These are phyloP conservation scores for Acephala macrosclerotiorum DNA, from an alignment of 2,329 filamentous ascomycete genomes.

Conservation along the genomic window DNA sequence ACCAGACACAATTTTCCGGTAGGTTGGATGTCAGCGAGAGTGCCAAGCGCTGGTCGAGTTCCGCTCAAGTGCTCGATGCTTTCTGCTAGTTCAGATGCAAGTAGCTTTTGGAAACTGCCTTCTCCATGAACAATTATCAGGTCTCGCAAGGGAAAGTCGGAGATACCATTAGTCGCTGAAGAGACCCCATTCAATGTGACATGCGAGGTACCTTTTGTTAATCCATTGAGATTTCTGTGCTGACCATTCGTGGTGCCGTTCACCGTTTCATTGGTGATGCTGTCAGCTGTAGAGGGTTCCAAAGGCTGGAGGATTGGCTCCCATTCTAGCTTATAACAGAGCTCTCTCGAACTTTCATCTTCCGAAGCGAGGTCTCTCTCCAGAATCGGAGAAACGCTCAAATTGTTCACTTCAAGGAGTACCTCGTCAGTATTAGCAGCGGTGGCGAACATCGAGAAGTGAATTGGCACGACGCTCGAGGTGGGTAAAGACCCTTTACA, in stretches of 20 bases:
- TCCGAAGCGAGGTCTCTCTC: conserved; percentile 45
- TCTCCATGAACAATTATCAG: conserved; percentile 35
- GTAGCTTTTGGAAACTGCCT: conserved; percentile 39
- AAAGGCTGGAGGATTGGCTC: conserved; percentile 45
- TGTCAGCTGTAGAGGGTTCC: conserved; percentile 5
- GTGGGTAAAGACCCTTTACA: conserved; percentile 45
- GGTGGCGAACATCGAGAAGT: conserved; percentile 50
- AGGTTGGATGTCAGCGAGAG: conserved; percentile 42
- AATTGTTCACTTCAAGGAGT: conserved; percentile 47
- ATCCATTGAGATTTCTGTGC: not conserved
- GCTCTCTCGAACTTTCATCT: conserved; percentile 47
- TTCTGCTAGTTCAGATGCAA: conserved; percentile 47
- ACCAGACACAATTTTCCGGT: conserved; percentile 50
- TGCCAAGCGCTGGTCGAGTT: conserved; percentile 44
- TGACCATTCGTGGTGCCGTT: conserved; percentile 18
- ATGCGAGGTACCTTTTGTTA: not conserved
- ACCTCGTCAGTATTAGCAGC: conserved; percentile 42
- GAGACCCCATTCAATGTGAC: not conserved
- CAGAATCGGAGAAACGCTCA: conserved; percentile 51
- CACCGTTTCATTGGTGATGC: conserved; percentile 7
- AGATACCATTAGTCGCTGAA: not conserved
- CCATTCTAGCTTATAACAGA: conserved; percentile 57
- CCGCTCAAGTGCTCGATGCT: conserved; percentile 45
- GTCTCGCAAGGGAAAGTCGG: conserved; percentile 28
- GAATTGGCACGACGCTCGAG: conserved; percentile 46